Percentiles rank a stretch among this genome's conserved stretches.
Conservation (phyloP, 768 basidiomycete species). For the Suillus spraguei region DNA sequence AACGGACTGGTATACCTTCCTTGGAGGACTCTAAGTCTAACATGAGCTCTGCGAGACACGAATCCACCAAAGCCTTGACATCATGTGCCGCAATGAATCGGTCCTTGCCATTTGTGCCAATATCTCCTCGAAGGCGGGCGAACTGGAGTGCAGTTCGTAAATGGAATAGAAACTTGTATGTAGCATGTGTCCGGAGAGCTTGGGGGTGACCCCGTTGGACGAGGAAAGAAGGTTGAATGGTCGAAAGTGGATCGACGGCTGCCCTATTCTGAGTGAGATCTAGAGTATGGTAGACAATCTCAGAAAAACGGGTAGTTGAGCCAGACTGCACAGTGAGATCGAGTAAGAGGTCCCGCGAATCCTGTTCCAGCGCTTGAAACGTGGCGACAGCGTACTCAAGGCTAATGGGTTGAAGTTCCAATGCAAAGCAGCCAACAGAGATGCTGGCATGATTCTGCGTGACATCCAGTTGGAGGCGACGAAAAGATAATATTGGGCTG, state of each 20-base stretch:
- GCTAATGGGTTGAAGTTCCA: slow-evolving; percentile 32
- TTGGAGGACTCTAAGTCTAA: slow-evolving; percentile 48
- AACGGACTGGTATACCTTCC: slow-evolving; percentile 23
- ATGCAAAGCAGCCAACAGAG: slow-evolving; percentile 23
- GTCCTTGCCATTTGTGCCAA: slow-evolving; percentile 12
- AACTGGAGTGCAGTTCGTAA: slow-evolving; percentile 66
- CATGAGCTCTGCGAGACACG: slow-evolving; percentile 37
- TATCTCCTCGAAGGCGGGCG: slow-evolving; percentile 11
- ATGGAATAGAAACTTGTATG: slow-evolving; percentile 80
- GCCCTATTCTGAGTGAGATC: slow-evolving; percentile 47
- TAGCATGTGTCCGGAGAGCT: slow-evolving; percentile 62
- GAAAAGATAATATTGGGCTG: slow-evolving; percentile 1
- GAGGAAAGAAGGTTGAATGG: slow-evolving; percentile 82
- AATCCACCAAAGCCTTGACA: slow-evolving; percentile 39
- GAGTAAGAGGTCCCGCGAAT: slow-evolving; percentile 15
- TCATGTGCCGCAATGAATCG: slow-evolving; percentile 26
- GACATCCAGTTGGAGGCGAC: slow-evolving; percentile 3
- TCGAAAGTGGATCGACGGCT: slow-evolving; percentile 75
- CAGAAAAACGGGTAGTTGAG: not conserved
- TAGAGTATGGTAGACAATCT: slow-evolving; percentile 40
- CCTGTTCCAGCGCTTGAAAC: slow-evolving; percentile 17
- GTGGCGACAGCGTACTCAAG: slow-evolving; percentile 30
- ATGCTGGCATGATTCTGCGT: slow-evolving; percentile 15
- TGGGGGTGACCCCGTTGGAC: slow-evolving; percentile 76
- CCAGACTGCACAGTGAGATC: not conserved